Base-by-base conservation (phyloP, 139 green algal species). In the Picochlorum sp. region DNA sequence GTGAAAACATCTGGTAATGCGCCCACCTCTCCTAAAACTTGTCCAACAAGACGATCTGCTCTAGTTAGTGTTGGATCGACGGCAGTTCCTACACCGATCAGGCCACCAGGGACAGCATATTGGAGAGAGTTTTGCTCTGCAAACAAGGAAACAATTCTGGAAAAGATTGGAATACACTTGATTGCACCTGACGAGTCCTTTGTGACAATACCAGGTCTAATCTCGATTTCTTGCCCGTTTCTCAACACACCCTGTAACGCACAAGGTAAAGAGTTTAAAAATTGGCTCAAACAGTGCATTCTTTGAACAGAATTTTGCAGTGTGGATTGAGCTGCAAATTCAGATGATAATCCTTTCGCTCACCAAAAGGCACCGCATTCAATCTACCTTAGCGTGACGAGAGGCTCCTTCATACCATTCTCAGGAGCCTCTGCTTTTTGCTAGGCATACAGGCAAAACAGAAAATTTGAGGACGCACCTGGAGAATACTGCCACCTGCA, bases 71-170 rank as follows among this genome's bases (percentile, higher is more conserved):
- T 98, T 37, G 94, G 94, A 80, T 99, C 94, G 28, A 98, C 90
- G 23, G 92, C 98, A 6, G 94, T 96, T n/a, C 94, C 94, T 15
- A 98, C 90, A 24, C 94, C 94, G 64, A 99, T 99, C 57, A 99
- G 86, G 14, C 94, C 94, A 9, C 94, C 94, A 1, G 94, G 94
- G 47, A 98, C 94, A 10, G 94, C 94, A 67, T 86, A 99, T 81
- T 98, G 85, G 74, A 98, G 83, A 72, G 86, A 76, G 74, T 98
- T 98, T 68, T 91, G 76, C 81, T 99, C 94, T n/a, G 94, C 91
- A 62, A 96, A 92, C 38, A 99, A 81, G 23, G 86, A 87, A 18
- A 97, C 87, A 74, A 99, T 97, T 72, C 91, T 89, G 4, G 83
- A 93, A 76, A 85, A 94, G 79, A 99, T 97, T 69, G 94, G 94